Evolutionary conservation across 768 basidiomycete genomes (phyloP), one percentile per base, ranked within the genome.

Genomic region (Vararia minispora): DNA sequence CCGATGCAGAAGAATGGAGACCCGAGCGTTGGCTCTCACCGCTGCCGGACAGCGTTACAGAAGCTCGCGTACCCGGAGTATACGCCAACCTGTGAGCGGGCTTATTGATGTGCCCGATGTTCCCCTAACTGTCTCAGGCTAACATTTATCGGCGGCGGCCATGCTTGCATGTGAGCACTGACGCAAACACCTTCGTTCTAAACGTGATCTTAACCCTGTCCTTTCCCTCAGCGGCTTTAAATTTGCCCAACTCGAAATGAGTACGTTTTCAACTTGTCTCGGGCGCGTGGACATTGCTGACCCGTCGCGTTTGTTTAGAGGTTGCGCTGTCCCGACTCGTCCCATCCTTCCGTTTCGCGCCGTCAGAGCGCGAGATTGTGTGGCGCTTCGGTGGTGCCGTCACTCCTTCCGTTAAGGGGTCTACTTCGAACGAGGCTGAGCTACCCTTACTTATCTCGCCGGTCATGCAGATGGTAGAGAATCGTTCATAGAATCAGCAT

Each of bases 11-110:
- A n/a, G 31, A 13, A 17, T 33, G 31, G 31, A 33, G 17, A 20
- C 62, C 61, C 9, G 62, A 65, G 35, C 51, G 63, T 18, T 65
- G 62, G 60, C 43, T 62, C 10, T 30, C 37, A 5, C 44, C 35
- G 6, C 33, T 45, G 3, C 47, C 49, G 12, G 42, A 42, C 14
- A 40, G 28, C 23, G 49, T 48, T 10, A 16, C 37, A 6, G 39
- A 41, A 3, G 50, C 55, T 10, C 42, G 49, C 29, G 50, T 57
- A 35, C 53, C 51, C 3, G 54, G 54, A 10, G 50, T 55, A 2
- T 58, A 51, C 24, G 45, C 54, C 3, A 39, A 49, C 40, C 38
- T 37, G 23, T 43, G 28, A 21, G 27, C 27, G 11, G 3, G 12
- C 12, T 32, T 35, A 13, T 33, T 33, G 20, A 11, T 10, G 31